These are phyloP conservation scores for Crithidia brevicula DNA, from an alignment of 208 protist genomes.

Conservation along the genomic window DNA sequence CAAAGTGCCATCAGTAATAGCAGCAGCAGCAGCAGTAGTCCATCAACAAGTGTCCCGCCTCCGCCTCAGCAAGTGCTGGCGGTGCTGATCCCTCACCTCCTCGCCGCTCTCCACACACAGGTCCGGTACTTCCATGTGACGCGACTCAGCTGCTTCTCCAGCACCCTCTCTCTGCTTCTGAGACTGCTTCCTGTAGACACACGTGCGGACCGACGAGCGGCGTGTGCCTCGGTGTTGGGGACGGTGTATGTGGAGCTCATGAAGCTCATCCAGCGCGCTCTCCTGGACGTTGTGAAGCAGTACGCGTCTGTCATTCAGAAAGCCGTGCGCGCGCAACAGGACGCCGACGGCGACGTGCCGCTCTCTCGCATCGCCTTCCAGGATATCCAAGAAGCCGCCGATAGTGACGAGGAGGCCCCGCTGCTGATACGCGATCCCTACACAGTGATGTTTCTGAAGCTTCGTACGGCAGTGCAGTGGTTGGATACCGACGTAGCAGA, in stretches of 20 bases:
- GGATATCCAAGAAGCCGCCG: slow-evolving; percentile 8
- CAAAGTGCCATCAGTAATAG: not conserved
- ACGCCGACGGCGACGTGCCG: slow-evolving; percentile 18
- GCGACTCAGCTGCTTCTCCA: slow-evolving; percentile 24
- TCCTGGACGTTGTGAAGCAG: slow-evolving; percentile 31
- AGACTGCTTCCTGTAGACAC: slow-evolving; percentile 6
- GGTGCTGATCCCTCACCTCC: slow-evolving; percentile 21
- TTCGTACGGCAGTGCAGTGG: slow-evolving; percentile 24
- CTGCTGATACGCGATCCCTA: slow-evolving; percentile 35
- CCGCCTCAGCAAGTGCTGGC: slow-evolving; percentile 5
- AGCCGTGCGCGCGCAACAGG: slow-evolving; percentile 11
- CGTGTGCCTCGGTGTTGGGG: not conserved
- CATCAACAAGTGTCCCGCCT: not conserved
- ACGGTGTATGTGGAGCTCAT: slow-evolving; percentile 21
- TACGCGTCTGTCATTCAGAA: slow-evolving; percentile 31
- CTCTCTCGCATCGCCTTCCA: slow-evolving; percentile 26
- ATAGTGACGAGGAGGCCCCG: slow-evolving; percentile 25
- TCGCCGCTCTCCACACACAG: slow-evolving; percentile 27
- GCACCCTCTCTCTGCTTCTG: slow-evolving; percentile 25
- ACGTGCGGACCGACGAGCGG: not conserved
- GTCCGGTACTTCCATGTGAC: slow-evolving; percentile 34
- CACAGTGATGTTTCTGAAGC: slow-evolving; percentile 29
- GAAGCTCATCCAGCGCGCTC: slow-evolving; percentile 29
- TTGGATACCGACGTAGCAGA: slow-evolving; percentile 12
- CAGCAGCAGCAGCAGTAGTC: not conserved